Base-by-base conservation (phyloP, 2,329 filamentous ascomycete genomes). In the Xylariaceae sp. region DNA sequence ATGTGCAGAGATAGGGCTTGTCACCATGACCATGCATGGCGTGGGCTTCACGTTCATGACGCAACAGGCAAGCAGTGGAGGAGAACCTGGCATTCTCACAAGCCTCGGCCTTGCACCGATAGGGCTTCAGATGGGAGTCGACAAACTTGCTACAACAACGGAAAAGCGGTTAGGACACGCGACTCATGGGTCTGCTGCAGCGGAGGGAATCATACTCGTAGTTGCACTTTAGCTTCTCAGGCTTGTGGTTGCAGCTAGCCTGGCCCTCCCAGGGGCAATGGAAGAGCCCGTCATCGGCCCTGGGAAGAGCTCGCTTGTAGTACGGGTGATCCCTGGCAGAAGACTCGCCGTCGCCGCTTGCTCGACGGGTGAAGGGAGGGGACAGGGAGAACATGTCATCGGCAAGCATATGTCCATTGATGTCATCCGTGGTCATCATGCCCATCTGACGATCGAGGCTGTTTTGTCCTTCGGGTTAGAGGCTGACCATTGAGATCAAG, bases 181-280 rank as follows among this genome's bases (percentile, higher is more conserved):
- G 9, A 34, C 12, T 9, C 37, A n/a, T 31, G 36, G 3, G 14
- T 3, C 30, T 28, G 15, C 12, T 31, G 16, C 6, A 23, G 24
- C 26, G 24, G 24, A 31, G 27, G 41, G 24, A 15, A 16, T 68
- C 87, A 77, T 83, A 94, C 89, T 96, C 89, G 61, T 96, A 97
- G 68, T 95, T 94, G 81, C 90, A 96, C 78, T 96, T 96, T 54
- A 97, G 85, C 70, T 94, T 92, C 59, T 94, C 92, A 28, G 89
- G 80, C 68, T 86, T 85, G 78, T 96, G 90, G 64, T 78, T 85
- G 76, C 90, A 97, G 57, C 61, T 70, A 21, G 67, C 41, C 44
- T 81, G 73, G 53, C 79, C 83, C 61, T 84, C 81, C 73, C 84
- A 92, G 5, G 90, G 90, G 73, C 90, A 97, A 68, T 94, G 88